Evolutionary conservation across 495 filamentous ascomycete species (phyloP).

Genomic region (Xylaria cubensis): DNA sequence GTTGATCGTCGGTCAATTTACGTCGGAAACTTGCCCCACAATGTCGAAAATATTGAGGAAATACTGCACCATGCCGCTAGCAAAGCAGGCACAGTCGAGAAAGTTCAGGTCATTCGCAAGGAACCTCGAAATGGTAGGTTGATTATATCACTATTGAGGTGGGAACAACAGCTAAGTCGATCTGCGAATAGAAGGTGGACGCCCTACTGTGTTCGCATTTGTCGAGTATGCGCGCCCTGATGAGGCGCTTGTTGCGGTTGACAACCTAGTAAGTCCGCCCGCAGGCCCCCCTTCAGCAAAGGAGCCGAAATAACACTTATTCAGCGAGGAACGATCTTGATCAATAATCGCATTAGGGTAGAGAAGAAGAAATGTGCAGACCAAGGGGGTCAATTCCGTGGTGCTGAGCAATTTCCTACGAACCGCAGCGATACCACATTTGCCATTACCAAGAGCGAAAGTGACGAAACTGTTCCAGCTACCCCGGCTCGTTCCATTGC

Average conservation of each 20-base stretch:
- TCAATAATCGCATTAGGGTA: conserved; percentile 68
- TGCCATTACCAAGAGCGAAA: background rate
- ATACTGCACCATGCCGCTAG: conserved; percentile 48
- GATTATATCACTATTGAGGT: conserved; percentile 24
- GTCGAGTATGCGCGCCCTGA: conserved; percentile 53
- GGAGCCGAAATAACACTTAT: background rate
- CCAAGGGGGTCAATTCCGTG: conserved; percentile 30
- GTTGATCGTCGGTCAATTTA: conserved; percentile 59
- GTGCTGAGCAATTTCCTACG: background rate
- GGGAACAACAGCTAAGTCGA: conserved; percentile 15
- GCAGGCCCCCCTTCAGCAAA: background rate
- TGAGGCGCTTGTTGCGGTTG: conserved; percentile 49
- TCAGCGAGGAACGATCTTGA: conserved; percentile 22
- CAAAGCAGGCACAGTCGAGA: conserved; percentile 48
- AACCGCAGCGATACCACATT: conserved; percentile 11
- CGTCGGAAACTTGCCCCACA: conserved; percentile 55
- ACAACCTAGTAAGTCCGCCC: conserved; percentile 30
- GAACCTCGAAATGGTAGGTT: conserved; percentile 42
- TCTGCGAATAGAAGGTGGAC: conserved; percentile 30
- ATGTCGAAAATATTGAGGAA: conserved; percentile 40
- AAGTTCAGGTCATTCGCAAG: conserved; percentile 50
- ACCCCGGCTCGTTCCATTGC: conserved; percentile 24
- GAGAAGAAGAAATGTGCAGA: conserved; percentile 78
- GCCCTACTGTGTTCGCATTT: conserved; percentile 58
- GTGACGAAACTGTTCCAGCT: conserved; percentile 2